Evolutionary conservation across 2,329 filamentous ascomycete genomes (phyloP), one percentile per base, ranked within the genome.

Genomic region (Cercospora zeae-maydis): DNA sequence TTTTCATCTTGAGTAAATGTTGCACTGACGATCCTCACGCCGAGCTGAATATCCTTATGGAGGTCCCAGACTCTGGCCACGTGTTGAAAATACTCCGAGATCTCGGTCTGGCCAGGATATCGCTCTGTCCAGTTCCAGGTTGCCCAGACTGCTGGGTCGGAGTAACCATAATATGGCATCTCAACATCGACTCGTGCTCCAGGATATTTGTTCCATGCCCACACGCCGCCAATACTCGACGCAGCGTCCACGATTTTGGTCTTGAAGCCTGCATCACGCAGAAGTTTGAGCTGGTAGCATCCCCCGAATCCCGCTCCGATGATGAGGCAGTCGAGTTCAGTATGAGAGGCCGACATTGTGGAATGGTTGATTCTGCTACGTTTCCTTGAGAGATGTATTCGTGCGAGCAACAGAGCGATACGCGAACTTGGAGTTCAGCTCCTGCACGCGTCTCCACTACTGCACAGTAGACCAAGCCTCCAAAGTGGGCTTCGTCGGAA

Each of bases 61-160:
- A 88, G 75, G 27, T 80, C 75, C 10, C 86, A 70, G 2, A 82
- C 79, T 54, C 82, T 80, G 59, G 86, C 85, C 14, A 86, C 81
- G 51, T 86, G 82, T 21, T 84, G 79, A 69, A 88, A 88, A 71
- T 88, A 88, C 3, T 71, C 70, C 11, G 81, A 78, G 0, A 88
- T 76, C 37, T 87, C 71, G n/a, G 61, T 37, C 36, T 63, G 63
- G 21, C 61, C 67, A 9, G 71, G 71, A 52, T 67, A 73, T 49
- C 69, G 67, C 59, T 73, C 66, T 11, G 63, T 68, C 71, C 84
- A 88, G 27, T 76, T 84, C 84, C 83, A 87, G 2, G 80, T 80
- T 70, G 83, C 77, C 74, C 75, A 81, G 39, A 80, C 72, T 62
- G 81, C 78, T 14, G 77, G 75, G 39, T 81, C 73, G 4, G 76